phyloP scores from a whole-genome alignment of 148 eudicot species.

The Diospyros kaki region DNA sequence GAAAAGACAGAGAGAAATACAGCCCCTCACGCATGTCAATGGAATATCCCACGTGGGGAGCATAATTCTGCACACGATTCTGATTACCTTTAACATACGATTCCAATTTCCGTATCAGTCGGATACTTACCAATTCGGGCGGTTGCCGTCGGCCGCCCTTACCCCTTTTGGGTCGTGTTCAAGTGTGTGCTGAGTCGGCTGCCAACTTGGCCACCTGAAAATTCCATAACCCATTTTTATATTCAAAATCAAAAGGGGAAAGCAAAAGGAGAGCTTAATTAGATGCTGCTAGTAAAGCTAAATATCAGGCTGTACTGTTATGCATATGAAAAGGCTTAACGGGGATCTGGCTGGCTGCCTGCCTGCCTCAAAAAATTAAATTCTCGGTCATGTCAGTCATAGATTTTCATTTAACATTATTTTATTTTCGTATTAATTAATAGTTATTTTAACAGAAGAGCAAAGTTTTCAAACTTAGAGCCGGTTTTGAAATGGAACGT shows the following conservation, averaged over 20 bases:
- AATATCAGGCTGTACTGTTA: no score
- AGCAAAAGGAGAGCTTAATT: not conserved
- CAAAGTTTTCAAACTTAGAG: no score
- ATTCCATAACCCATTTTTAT: not conserved
- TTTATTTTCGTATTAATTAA: no score
- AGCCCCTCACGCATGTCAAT: conserved; percentile 14
- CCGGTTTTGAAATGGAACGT: no score
- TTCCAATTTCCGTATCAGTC: not conserved
- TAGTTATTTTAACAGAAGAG: no score
- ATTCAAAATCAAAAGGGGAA: not conserved
- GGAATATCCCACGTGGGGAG: not conserved
- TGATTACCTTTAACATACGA: not conserved
- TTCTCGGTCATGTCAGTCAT: no score
- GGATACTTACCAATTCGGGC: not conserved
- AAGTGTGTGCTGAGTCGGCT: no score
- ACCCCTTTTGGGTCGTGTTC: not conserved
- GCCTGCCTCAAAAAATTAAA: no score
- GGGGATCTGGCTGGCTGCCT: not conserved
- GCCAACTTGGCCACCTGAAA: not conserved
- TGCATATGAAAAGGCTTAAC: not conserved
- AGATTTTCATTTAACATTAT: no score
- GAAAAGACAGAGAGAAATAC: no score
- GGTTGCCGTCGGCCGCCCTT: not conserved
- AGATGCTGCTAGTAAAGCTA: no score
- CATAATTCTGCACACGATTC: conserved; percentile 10